Evolutionary conservation across 2,329 filamentous ascomycete species (phyloP), one percentile per base, ranked within the genome.

Genomic region (Clarireedia hainanense): DNA sequence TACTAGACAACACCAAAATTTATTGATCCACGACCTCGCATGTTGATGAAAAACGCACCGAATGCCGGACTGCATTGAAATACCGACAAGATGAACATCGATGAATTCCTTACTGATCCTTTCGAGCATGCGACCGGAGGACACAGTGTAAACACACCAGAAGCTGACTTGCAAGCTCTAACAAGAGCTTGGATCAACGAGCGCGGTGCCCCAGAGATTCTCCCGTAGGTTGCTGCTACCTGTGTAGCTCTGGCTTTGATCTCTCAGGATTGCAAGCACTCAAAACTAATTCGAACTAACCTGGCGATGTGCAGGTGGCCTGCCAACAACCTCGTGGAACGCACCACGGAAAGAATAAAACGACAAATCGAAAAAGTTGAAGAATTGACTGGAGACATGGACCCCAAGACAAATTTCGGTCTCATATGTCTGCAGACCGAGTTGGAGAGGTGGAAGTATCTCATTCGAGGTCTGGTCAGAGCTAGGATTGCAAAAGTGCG

Each of bases 371-470:
- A 85, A 70, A 80, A 77, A 63, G 82, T 89, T 60, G 86, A 89
- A 73, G 81, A 85, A 57, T 81, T 91, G 78, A 92, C 88, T 12
- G 88, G 87, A 60, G 85, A 88, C 67, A 87, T 91, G 83, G 91
- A 95, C 67, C 88, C 91, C 47, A 91, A 88, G 71, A 86, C 89
- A 61, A 97, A 96, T 70, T 96, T 99, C 70, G 84, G 84, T 59
- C 84, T 97, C 67, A 96, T 96, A 49, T 87, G 99, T 60, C 85
- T 96, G 54, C 94, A 99, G 75, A 97, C 95, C 6, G 94, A 99
- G 74, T 81, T 99, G 54, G 91, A 96, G 70, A 80, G 94, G 47
- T 95, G 89, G 73, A 96, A 96, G 74, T 99, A 91, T 68, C 78
- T 99, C 23, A 81, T 97, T 17, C 52, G 55, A 53, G 55, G 55